Conservation (phyloP, 257 asterid species). For the Nicotiana tomentosiformis region DNA sequence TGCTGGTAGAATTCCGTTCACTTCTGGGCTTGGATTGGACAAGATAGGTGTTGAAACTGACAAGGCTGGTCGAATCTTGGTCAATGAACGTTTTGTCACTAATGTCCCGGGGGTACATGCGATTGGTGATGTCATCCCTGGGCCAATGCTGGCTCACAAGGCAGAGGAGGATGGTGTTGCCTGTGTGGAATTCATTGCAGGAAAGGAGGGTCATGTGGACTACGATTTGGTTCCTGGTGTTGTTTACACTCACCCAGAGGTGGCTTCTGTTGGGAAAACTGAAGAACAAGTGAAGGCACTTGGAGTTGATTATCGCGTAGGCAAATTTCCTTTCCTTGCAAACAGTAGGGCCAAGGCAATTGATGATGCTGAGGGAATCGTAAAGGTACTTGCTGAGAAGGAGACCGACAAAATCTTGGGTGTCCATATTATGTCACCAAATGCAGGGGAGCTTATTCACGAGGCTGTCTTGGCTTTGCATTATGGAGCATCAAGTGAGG, state of each 20-base stretch:
- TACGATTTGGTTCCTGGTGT: conserved; percentile 95
- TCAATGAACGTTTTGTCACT: conserved; percentile 57
- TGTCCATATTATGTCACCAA: conserved; percentile 89
- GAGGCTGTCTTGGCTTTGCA: conserved; percentile 90
- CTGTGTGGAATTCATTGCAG: conserved; percentile 86
- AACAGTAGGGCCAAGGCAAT: conserved; percentile 99
- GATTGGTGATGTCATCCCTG: conserved; percentile 95
- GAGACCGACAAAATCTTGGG: conserved; percentile 90
- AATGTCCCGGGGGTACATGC: conserved; percentile 73
- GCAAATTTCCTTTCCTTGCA: conserved; percentile 89
- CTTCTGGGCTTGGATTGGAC: conserved; percentile 75
- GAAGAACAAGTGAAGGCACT: conserved; percentile 90
- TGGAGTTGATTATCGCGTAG: conserved; percentile 77
- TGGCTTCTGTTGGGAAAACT: conserved; percentile 90
- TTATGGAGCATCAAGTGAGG: conserved; percentile 96
- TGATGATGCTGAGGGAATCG: conserved; percentile 93
- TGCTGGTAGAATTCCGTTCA: conserved; percentile 88
- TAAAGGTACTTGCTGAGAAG: conserved; percentile 86
- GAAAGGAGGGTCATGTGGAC: conserved; percentile 92
- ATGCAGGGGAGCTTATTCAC: conserved; percentile 96
- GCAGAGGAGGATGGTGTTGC: conserved; percentile 99
- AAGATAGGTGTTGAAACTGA: conserved; percentile 87
- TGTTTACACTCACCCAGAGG: conserved; percentile 97
- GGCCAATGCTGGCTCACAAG: conserved; percentile 99
- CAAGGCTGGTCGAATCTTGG: conserved; percentile 74